Conservation (phyloP, 1,284 basidiomycete genomes). For the Xerocomus amazonicus region DNA sequence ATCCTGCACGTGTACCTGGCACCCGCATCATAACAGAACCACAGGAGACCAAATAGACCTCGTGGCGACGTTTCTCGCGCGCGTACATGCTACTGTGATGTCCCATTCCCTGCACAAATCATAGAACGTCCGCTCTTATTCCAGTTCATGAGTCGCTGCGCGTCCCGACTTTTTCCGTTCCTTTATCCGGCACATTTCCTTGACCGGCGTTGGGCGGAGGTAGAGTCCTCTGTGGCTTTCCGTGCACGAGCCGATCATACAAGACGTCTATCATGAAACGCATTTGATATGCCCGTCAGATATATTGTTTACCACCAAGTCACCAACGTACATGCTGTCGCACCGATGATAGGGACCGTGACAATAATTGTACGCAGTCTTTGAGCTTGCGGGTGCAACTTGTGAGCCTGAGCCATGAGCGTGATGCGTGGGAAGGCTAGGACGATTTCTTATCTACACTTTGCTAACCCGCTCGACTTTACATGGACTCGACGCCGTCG, state of each 20-base stretch:
- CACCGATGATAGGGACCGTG: constrained; percentile 58
- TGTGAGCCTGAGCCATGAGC: constrained; percentile 30
- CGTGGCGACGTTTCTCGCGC: neutral
- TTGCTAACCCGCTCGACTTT: too few species aligned
- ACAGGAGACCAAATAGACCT: constrained; percentile 25
- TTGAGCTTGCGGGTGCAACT: constrained; percentile 44
- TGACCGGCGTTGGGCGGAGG: constrained; percentile 13
- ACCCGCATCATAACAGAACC: constrained; percentile 64
- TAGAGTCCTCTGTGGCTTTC: constrained; percentile 51
- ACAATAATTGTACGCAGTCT: constrained; percentile 58
- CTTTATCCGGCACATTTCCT: constrained; percentile 1
- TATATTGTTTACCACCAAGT: neutral
- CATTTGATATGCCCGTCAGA: constrained; percentile 8
- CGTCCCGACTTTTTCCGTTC: constrained; percentile 21
- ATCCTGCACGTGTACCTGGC: constrained; percentile 89
- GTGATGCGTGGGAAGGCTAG: constrained; percentile 11
- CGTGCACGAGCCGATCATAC: constrained; percentile 62
- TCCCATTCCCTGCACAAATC: constrained; percentile 4
- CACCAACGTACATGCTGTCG: constrained; percentile 43
- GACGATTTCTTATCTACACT: too few species aligned
- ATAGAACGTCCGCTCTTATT: constrained; percentile 12
- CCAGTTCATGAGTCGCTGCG: constrained; percentile 2
- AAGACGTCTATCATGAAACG: constrained; percentile 48
- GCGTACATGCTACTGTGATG: constrained; percentile 12
- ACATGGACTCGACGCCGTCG: too few species aligned